Evolutionary conservation across 176 grass and related monocot species (phyloP), one percentile per base, ranked within the genome.

Genomic region (Triticum monococcum): DNA sequence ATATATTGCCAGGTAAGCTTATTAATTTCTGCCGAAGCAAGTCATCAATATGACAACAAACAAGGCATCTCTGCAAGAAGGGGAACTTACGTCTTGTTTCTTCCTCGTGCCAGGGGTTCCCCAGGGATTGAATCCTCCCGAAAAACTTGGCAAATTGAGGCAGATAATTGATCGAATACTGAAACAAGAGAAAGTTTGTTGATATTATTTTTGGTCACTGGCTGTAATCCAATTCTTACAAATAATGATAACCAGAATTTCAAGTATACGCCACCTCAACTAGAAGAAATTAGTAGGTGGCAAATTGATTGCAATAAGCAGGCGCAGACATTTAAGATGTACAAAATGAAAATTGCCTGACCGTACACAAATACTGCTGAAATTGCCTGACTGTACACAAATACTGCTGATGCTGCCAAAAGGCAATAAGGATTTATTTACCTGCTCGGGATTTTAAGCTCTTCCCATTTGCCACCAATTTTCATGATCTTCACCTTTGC

Each of bases 401-500:
- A 87, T 76, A 23, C n/a, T 17, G 14, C 31, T 10, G 25, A 81
- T 31, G 24, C 38, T 81, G 66, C 28, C 76, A 77, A 20, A 78
- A 35, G 26, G 77, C 14, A 48, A 24, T 33, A 80, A 13, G 0
- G 1, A 54, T 68, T 81, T 79, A 35, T 80, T 60, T 90, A 98
- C 96, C 96, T 92, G 70, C 65, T 68, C 76, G 93, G 91, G 79
- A 98, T 84, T 71, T 22, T 81, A 75, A 98, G 96, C 13, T 98
- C 90, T 91, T 94, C 93, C 96, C 96, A 98, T 16, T 25, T 69
- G 14, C 86, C 79, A 78, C 86, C 70, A 52, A 36, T 91, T 92
- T 94, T 98, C 88, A 98, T 91, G 81, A 98, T 86, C 82, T 89
- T 94, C 72, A 98, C 86, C 78, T 94, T 95, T 84, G 96, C 91